These are phyloP conservation scores for Litsea cubeba DNA, from an alignment of 164 flowering plant genomes.

Conservation along the genomic window DNA sequence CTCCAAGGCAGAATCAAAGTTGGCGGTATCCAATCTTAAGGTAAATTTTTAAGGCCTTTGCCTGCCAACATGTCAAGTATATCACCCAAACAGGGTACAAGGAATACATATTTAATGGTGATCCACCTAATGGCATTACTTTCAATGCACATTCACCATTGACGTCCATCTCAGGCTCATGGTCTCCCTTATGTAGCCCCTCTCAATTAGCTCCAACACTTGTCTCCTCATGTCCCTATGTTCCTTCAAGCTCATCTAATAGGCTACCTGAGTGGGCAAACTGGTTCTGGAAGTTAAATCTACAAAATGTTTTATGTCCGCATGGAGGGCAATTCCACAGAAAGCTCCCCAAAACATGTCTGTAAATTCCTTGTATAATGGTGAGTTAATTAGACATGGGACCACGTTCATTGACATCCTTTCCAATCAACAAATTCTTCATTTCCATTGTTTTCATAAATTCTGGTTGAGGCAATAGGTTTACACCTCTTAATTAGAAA, in stretches of 20 bases:
- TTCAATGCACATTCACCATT: neutral
- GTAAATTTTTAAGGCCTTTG: neutral
- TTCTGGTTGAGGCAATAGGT: too few relatives aligned
- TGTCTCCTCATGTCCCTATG: neutral
- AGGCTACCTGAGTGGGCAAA: neutral
- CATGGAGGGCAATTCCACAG: too few relatives aligned
- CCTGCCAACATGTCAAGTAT: neutral
- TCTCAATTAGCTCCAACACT: neutral
- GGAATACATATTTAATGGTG: neutral
- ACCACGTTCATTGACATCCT: too few relatives aligned
- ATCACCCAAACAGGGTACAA: neutral
- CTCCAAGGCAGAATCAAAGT: neutral
- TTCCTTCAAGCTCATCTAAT: neutral
- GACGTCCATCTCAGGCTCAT: neutral
- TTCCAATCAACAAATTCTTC: too few relatives aligned
- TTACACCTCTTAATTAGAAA: too few relatives aligned
- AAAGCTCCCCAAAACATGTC: too few relatives aligned
- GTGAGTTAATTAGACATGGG: too few relatives aligned
- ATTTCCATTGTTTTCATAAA: too few relatives aligned
- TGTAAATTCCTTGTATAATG: too few relatives aligned
- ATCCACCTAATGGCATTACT: neutral
- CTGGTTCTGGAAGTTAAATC: neutral
- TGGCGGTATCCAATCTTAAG: neutral
- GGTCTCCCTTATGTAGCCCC: neutral
- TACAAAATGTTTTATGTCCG: too few relatives aligned